Evolutionary conservation across 768 basidiomycete genomes (phyloP).

Genomic region (Dioszegia crocea): DNA sequence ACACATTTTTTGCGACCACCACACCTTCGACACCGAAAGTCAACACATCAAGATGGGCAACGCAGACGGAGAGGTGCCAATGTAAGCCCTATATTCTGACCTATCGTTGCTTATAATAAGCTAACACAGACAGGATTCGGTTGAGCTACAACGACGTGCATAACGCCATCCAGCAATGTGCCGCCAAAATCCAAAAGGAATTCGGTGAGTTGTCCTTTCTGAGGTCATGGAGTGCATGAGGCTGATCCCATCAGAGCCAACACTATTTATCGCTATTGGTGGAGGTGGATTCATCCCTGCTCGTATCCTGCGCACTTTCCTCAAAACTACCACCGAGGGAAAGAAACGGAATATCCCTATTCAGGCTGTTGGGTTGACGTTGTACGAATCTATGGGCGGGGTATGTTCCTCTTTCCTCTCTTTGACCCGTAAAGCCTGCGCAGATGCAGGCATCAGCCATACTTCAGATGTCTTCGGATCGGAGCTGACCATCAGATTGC

Average conservation of each 20-base stretch:
- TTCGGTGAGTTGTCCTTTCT: constrained; percentile 55
- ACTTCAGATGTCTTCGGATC: background rate
- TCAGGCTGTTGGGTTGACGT: constrained; percentile 90
- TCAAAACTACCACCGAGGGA: constrained; percentile 58
- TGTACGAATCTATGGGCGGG: constrained; percentile 85
- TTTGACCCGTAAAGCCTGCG: background rate
- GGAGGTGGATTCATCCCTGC: constrained; percentile 88
- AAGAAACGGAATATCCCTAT: constrained; percentile 76
- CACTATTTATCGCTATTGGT: constrained; percentile 47
- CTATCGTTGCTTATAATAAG: no score
- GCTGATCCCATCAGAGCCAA: constrained; percentile 24
- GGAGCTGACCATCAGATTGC: constrained; percentile 25
- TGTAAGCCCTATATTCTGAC: constrained; percentile 1
- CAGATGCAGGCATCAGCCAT: background rate
- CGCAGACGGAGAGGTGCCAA: constrained; percentile 15
- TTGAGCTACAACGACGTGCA: constrained; percentile 91
- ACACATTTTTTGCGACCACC: background rate
- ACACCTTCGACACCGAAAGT: background rate
- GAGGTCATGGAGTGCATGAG: background rate
- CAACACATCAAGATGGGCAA: constrained; percentile 22
- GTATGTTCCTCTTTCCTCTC: constrained; percentile 51
- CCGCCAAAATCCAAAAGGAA: constrained; percentile 63
- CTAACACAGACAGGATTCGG: constrained; percentile 45
- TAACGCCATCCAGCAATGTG: constrained; percentile 66
- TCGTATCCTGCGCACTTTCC: constrained; percentile 75